Evolutionary conservation across 306 rosid genomes (phyloP).

Genomic region (barrel medic (Medicago truncatula)): DNA sequence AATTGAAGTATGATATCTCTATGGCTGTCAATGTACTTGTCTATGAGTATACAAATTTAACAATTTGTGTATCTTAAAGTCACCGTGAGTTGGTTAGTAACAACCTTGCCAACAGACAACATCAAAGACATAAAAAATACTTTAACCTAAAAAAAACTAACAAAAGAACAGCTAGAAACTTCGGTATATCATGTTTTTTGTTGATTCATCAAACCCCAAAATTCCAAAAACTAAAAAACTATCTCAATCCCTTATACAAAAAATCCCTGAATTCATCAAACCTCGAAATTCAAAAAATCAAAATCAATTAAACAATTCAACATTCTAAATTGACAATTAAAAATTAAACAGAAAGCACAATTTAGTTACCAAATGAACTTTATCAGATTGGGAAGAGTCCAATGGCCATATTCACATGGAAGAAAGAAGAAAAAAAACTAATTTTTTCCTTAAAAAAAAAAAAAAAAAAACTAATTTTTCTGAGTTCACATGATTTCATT

Average conservation of each 20-base stretch:
- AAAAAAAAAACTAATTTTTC: no score
- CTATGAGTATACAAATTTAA: no score
- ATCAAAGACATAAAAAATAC: no score
- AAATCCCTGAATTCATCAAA: slow-evolving; percentile 30
- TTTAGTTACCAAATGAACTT: slow-evolving; percentile 16
- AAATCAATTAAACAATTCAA: slow-evolving; percentile 1
- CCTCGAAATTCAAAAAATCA: slow-evolving; percentile 15
- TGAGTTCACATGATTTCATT: no score
- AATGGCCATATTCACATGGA: slow-evolving; percentile 34
- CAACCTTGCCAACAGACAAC: no score
- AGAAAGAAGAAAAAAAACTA: neutral
- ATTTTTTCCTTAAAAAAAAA: no score
- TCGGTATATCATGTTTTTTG: neutral
- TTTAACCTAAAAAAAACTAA: no score
- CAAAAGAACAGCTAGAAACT: slow-evolving; percentile 10
- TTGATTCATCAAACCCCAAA: slow-evolving; percentile 20
- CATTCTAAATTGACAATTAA: slow-evolving; percentile 30
- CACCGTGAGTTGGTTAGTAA: no score
- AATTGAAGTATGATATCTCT: no score
- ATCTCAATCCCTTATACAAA: slow-evolving; percentile 33
- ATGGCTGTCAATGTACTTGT: no score
- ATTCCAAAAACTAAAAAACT: slow-evolving; percentile 7
- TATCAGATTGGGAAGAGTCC: slow-evolving; percentile 40
- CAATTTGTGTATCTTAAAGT: no score
- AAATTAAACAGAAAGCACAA: slow-evolving; percentile 7